Evolutionary conservation across 768 basidiomycete genomes (phyloP), one percentile per base, ranked within the genome.

Genomic region (Lactarius trivialis): DNA sequence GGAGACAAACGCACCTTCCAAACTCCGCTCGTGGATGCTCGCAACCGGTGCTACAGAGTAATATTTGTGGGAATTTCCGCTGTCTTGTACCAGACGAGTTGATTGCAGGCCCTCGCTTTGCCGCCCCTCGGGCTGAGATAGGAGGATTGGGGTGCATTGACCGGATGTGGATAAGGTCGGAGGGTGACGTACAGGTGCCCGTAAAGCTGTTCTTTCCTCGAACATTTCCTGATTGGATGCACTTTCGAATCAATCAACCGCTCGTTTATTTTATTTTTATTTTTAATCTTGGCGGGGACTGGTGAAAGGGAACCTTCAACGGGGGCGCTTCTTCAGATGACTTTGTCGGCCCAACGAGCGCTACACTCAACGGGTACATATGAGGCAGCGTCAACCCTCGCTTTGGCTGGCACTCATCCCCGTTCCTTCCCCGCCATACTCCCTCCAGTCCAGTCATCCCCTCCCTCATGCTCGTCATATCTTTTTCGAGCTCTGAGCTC

Each of bases 401-500:
- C 49, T 53, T 64, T 33, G 60, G 54, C 48, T 19, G 60, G 55
- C 34, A 63, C 34, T 12, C 61, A 2, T 32, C 60, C 61, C 61
- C 53, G 39, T 30, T 34, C 55, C 53, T 21, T 24, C 15, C 50
- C 52, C 52, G 58, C 52, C 61, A 49, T 34, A 48, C 45, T 9
- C 24, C 52, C 52, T 37, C 28, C 56, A 48, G 3, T 21, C 24
- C 45, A 24, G 41, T 36, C 21, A 15, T 34, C 51, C 26, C 1
- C 43, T 41, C 43, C 30, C 32, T 17, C 36, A 21, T 21, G 34
- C 7, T 62, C 51, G 19, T 48, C 6, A 48, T 65, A 30, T 15
- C 61, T 17, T 65, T 65, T 12, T 56, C 61, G 33, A 41, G 43
- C 15, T 58, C 64, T 11, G 64, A 65, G 28, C 43, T 64, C 57